phyloP scores from a whole-genome alignment of 495 filamentous ascomycete species.

The Penicillium malachiteum region DNA sequence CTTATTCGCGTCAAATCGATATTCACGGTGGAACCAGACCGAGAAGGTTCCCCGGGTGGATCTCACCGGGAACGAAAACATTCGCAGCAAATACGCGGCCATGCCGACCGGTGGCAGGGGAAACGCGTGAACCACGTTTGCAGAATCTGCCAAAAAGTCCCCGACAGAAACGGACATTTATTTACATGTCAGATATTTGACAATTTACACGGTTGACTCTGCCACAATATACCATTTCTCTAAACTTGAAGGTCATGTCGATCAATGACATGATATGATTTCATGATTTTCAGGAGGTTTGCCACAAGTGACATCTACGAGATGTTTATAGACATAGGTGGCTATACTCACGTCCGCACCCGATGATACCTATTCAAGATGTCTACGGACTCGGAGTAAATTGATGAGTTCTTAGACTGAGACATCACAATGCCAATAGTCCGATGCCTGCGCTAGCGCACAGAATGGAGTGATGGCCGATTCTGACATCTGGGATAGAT shows the following conservation, averaged over 20 bases:
- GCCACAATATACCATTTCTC: background rate
- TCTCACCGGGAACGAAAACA: constrained; percentile 1
- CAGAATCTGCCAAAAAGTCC: constrained; percentile 1
- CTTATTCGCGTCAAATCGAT: background rate
- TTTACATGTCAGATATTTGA: background rate
- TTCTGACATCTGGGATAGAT: too few species aligned
- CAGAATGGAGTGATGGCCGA: too few species aligned
- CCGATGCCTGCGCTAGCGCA: too few species aligned
- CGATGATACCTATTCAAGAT: background rate
- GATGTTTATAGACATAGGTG: background rate
- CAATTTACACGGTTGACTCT: background rate
- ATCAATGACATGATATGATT: background rate
- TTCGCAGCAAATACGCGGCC: constrained; percentile 8
- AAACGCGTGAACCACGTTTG: constrained; percentile 18
- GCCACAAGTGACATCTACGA: background rate
- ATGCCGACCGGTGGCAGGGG: constrained; percentile 17
- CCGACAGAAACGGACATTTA: constrained; percentile 10
- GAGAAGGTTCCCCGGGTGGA: background rate
- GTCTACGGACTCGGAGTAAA: background rate
- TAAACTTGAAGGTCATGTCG: background rate
- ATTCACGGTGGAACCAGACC: background rate
- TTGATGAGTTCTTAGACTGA: too few species aligned
- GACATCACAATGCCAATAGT: too few species aligned
- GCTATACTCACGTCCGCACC: background rate
- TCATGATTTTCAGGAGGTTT: constrained; percentile 3